Evolutionary conservation across 768 basidiomycete species (phyloP), one percentile per base, ranked within the genome.

Genomic region (Naganishia randhawae): DNA sequence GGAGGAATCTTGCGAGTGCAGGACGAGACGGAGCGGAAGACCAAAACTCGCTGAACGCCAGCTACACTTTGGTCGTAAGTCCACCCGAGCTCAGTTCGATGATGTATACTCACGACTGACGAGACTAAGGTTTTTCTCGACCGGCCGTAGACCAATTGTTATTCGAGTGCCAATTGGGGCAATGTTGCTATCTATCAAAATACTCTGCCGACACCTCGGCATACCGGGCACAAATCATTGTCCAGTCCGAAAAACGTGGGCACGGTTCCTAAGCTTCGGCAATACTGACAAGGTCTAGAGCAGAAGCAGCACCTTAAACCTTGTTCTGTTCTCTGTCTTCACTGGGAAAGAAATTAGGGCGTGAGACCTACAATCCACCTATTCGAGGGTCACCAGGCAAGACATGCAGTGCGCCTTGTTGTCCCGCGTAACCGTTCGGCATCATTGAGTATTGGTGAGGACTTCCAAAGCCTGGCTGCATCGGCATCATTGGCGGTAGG

Each of bases 321-420:
- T n/a, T n/a, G n/a, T n/a, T n/a, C n/a, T n/a, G n/a, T n/a, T n/a
- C n/a, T n/a, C n/a, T n/a, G n/a, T n/a, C n/a, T n/a, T n/a, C n/a
- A n/a, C n/a, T n/a, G n/a, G n/a, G n/a, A n/a, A n/a, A n/a, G n/a
- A 9, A 27, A 42, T 11, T 14, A 35, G 32, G n/a, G 3, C 50
- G 25, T 42, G 48, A 16, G 42, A 53, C 65, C 25, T 51, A 66
- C 65, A 53, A 25, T 10, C 65, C 65, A 39, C 65, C 65, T 4
- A 66, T 66, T 50, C 65, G 9, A 53, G 68, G 63, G 25, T 69
- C 68, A 16, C 68, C 68, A 19, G 63, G 51, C 11, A 48, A 17
- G 22, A 50, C 39, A 57, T n/a, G 32, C 8, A 62, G n/a, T 4
- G 32, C 27, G 29, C 32, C 31, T 41, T 54, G 66, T 22, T 9